Percentiles rank a stretch among this genome's conserved stretches.
Conservation (phyloP, 495 filamentous ascomycete species). For the Articulospora tetracladia region DNA sequence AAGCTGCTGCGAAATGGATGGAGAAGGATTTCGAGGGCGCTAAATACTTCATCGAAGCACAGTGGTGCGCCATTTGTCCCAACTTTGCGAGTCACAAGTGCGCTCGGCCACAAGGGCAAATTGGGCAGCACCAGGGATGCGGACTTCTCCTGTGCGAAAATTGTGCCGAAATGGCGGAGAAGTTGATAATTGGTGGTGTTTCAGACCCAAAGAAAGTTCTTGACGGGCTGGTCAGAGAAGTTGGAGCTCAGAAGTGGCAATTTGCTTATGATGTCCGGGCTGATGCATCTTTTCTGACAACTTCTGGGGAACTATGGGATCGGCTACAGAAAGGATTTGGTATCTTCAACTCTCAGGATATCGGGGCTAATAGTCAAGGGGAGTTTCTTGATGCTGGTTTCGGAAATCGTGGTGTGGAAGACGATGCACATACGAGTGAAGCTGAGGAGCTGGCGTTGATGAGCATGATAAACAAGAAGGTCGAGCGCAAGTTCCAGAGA, state of each 20-base stretch:
- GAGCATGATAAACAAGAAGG: too few relatives aligned
- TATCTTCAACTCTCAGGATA: not conserved
- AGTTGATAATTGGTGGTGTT: not conserved
- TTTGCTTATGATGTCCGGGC: constrained; percentile 6
- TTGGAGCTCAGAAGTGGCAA: not conserved
- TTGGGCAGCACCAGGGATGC: not conserved
- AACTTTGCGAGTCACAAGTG: constrained; percentile 7
- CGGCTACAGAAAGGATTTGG: not conserved
- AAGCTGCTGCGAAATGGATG: not conserved
- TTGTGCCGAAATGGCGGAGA: constrained; percentile 5
- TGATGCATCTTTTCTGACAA: constrained; percentile 16
- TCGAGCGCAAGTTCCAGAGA: not conserved
- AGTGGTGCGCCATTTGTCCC: constrained; percentile 19
- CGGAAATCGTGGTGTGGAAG: not conserved
- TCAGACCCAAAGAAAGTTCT: not conserved
- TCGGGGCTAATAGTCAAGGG: not conserved
- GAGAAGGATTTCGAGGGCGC: not conserved
- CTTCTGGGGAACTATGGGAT: constrained; percentile 9
- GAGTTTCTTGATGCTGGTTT: not conserved
- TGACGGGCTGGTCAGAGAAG: not conserved
- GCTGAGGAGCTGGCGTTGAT: not conserved
- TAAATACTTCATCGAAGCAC: not conserved
- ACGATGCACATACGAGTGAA: not conserved
- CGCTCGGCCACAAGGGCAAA: not conserved
- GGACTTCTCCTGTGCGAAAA: constrained; percentile 12